A percentile compares a stretch with the other conserved stretches of the same genome.
Conservation (phyloP, 1,284 basidiomycete genomes). For the Jaminaea rosea region DNA sequence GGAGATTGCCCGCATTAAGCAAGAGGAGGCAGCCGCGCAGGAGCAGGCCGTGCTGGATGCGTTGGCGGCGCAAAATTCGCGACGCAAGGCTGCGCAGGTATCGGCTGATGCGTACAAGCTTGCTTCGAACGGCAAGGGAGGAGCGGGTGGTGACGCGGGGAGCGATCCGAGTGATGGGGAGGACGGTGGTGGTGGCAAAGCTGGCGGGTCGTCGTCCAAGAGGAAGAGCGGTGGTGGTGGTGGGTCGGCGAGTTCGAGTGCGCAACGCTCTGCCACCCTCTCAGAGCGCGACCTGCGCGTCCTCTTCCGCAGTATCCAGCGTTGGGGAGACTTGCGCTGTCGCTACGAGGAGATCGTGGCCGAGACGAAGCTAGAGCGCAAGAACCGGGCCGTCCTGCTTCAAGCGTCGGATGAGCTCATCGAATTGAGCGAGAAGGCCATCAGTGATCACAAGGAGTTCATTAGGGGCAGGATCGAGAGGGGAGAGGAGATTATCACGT, state of each 20-base stretch:
- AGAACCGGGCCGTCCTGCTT: slow-evolving; percentile 85
- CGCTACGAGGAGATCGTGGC: slow-evolving; percentile 86
- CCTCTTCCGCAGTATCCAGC: slow-evolving; percentile 85
- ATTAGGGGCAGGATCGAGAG: slow-evolving; percentile 52
- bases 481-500: slow-evolving; percentile 60
- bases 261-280: slow-evolving; percentile 86
- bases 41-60: slow-evolving; percentile 58
- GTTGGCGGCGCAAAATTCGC: slow-evolving; percentile 52
- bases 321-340: slow-evolving; percentile 93
- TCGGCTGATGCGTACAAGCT: slow-evolving; percentile 62
- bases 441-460: slow-evolving; percentile 67
- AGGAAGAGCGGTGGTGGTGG: slow-evolving; percentile 13
- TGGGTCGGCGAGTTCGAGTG: slow-evolving; percentile 57
- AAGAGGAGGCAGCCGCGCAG: slow-evolving; percentile 54
- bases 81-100: slow-evolving; percentile 62
- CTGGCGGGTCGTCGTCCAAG: slow-evolving; percentile 6
- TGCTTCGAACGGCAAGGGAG: slow-evolving; percentile 8
- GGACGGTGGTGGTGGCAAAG: slow-evolving; percentile 9
- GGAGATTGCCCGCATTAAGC: slow-evolving; percentile 63
- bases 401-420: slow-evolving; percentile 89
- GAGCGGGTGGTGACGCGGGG: slow-evolving; percentile 67
- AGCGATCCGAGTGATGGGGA: slow-evolving; percentile 48
- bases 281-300: slow-evolving; percentile 95
- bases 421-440: slow-evolving; percentile 70
- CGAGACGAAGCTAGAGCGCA: slow-evolving; percentile 86